Conservation (phyloP, 108 stramenopile genomes). For the Tribonema minus region DNA sequence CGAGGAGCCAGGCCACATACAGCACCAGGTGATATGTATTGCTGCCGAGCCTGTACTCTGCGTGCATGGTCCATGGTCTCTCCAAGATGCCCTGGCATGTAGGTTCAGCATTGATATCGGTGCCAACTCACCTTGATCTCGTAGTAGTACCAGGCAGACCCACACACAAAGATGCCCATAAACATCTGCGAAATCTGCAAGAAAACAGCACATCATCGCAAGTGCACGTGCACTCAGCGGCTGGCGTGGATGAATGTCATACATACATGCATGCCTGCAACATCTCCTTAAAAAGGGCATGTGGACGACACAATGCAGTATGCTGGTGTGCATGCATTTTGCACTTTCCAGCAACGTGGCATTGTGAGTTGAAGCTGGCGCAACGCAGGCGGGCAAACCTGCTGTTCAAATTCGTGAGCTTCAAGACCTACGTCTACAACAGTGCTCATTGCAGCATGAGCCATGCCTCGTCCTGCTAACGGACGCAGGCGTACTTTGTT, state of each 20-base stretch:
- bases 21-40: neutral
- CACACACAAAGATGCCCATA: conserved; percentile 39
- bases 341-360: too few relatives aligned
- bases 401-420: too few relatives aligned
- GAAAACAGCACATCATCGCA: neutral
- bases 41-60: neutral
- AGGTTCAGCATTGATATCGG: too few relatives aligned
- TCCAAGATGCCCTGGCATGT: too few relatives aligned
- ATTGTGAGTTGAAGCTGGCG: too few relatives aligned
- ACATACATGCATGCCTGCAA: neutral
- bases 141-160: conserved; percentile 17
- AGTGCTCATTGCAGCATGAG: too few relatives aligned
- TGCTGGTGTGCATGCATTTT: neutral
- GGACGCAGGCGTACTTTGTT: too few relatives aligned
- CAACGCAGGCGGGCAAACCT: too few relatives aligned
- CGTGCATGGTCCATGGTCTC: too few relatives aligned
- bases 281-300: neutral
- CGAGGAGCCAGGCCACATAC: neutral
- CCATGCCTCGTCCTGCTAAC: too few relatives aligned
- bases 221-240: neutral
- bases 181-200: conserved; percentile 56
- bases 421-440: too few relatives aligned
- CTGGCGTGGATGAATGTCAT: neutral
- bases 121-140: neutral
- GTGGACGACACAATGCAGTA: neutral